A percentile compares a stretch with the other conserved stretches of the same genome.
These are phyloP conservation scores for Talaromyces sp. DNA, from an alignment of 2,329 filamentous ascomycete genomes.

Conservation along the genomic window DNA sequence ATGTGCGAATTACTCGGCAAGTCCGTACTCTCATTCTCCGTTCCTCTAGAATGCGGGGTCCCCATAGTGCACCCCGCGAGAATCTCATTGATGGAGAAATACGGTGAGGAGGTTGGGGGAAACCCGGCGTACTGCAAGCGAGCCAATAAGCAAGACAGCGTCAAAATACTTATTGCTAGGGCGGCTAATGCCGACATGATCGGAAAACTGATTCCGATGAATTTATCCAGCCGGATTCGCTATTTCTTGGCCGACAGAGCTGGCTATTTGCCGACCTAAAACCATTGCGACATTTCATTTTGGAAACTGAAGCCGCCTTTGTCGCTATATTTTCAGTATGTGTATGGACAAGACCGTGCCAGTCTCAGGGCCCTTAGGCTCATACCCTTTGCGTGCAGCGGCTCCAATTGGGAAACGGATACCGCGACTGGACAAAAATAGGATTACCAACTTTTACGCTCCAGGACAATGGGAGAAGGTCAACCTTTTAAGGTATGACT, in stretches of 20 bases:
- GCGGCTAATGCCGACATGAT: not conserved
- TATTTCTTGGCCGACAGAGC: not conserved
- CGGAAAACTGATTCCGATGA: not conserved
- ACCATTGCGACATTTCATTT: not conserved
- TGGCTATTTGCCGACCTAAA: not conserved
- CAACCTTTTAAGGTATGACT: constrained; percentile 64
- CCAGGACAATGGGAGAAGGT: constrained; percentile 72
- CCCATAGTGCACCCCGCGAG: not conserved
- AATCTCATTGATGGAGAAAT: not conserved
- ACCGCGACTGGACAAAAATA: not conserved
- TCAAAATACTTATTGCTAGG: not conserved
- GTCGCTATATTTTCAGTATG: not conserved
- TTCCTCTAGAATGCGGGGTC: not conserved
- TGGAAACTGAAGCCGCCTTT: not conserved
- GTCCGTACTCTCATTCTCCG: not conserved
- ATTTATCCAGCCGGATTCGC: not conserved
- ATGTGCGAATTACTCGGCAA: not conserved
- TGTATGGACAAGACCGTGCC: not conserved
- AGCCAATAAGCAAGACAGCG: not conserved
- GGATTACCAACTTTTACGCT: constrained; percentile 59
- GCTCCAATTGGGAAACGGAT: constrained; percentile 5
- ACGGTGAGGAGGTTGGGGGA: not conserved
- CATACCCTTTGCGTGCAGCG: not conserved
- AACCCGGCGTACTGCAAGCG: not conserved
- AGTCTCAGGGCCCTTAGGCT: not conserved